Evolutionary conservation across 177 flowering plant species (phyloP), one percentile per base, ranked within the genome.

Genomic region (Vitis hybrid): DNA sequence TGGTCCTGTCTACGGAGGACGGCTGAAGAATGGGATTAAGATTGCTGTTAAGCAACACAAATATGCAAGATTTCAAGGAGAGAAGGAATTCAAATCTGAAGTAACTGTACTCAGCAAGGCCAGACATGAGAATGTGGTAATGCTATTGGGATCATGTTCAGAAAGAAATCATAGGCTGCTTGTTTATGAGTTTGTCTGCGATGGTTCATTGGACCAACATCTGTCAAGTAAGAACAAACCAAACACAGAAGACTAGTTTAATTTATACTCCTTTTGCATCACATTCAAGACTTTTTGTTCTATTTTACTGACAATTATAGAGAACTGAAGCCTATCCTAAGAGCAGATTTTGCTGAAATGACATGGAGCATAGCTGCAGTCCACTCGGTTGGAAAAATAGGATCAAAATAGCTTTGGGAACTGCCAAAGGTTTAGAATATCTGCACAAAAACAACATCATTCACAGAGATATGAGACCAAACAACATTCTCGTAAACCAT

Each of bases 401-500:
- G 73, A 75, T 88, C 71, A 88, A 79, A 65, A 84, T 90, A 66
- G 91, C 94, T 12, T 15, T 75, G 12, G 94, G 89, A 69, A 85
- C 87, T 45, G 91, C 92, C 15, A 75, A 68, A 74, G 94, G 94
- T 3, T 71, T 88, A 21, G 68, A 75, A 48, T 84, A 88, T 78
- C 76, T 88, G 74, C 94, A 88, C 32, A 66, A 75, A 51, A 80
- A 80, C 75, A 80, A 81, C 72, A 82, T 86, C 65, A 79, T 88
- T 67, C 91, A 87, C 70, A 78, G 90, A 75, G 89, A 89, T 70
- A 77, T 90, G 85, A 80, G 86, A 72, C 91, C 92, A 54, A 82
- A 81, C 81, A 90, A 90, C 78, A 88, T 90, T 62, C 92, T 90
- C 19, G 77, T 90, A 17, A 90, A 89, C 10, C 89, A 86, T 73